Conservation (phyloP, 2,329 filamentous ascomycete species). For the Neopestalotiopsis sp. region DNA sequence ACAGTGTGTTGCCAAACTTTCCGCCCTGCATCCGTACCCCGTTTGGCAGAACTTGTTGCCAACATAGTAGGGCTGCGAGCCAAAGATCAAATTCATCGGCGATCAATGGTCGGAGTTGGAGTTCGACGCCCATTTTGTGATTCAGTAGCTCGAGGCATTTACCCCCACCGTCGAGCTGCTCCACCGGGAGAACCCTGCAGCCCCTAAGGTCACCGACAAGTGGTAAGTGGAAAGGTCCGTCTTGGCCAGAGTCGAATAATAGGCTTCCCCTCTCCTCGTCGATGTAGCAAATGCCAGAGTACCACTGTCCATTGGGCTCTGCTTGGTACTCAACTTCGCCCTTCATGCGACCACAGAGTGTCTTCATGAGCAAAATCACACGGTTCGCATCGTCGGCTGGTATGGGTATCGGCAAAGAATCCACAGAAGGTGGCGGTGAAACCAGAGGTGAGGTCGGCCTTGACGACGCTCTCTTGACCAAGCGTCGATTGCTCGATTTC, state of each 20-base stretch:
- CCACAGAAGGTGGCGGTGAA: constrained; percentile 60
- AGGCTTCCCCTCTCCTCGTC: constrained; percentile 77
- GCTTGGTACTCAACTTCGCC: constrained; percentile 76
- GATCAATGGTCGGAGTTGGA: constrained; percentile 68
- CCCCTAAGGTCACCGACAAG: constrained; percentile 77
- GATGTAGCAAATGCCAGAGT: constrained; percentile 75
- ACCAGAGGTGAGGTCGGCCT: constrained; percentile 64
- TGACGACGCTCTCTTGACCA: constrained; percentile 60
- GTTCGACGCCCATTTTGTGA: constrained; percentile 60
- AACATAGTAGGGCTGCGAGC: constrained; percentile 81
- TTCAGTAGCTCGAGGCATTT: constrained; percentile 61
- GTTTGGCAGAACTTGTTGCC: constrained; percentile 75
- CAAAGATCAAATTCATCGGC: constrained; percentile 75
- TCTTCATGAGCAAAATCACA: constrained; percentile 77
- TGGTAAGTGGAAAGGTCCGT: constrained; percentile 66
- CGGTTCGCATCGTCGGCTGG: constrained; percentile 72
- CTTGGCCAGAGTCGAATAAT: constrained; percentile 75
- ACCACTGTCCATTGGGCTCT: constrained; percentile 67
- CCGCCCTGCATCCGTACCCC: constrained; percentile 58
- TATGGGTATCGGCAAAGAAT: constrained; percentile 64
- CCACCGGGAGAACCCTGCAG: constrained; percentile 69
- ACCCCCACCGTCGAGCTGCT: constrained; percentile 47
- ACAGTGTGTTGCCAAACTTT: constrained; percentile 39
- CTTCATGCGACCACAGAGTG: constrained; percentile 78
- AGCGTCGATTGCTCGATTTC: constrained; percentile 51